Base-by-base conservation (phyloP, 1,284 basidiomycete species). In the Trichosporon sp. region DNA sequence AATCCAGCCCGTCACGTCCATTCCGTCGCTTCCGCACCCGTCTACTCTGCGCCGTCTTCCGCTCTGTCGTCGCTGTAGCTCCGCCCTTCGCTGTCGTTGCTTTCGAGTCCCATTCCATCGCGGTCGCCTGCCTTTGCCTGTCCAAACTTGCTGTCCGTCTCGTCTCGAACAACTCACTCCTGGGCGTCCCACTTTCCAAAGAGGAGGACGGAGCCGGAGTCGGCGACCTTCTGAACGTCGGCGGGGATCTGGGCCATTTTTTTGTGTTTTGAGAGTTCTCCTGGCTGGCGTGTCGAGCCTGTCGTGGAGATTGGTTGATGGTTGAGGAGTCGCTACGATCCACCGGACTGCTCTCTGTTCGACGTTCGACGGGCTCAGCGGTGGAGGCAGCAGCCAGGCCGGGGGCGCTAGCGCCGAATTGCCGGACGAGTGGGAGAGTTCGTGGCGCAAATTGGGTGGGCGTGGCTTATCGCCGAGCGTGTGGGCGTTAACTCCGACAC, bases 101-200 rank as follows among this genome's bases (percentile, higher is more conserved):
- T 14, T 25, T 46, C 37, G 37, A 23, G 6, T 46, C 44, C 13
- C n/a, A n/a, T n/a, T 49, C 27, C 23, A 10, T 37, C 33, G 23
- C 16, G n/a, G 6, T 25, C 40, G 61, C 56, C 23, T 21, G 46
- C 52, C n/a, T 31, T 54, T 31, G 14, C 16, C n/a, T 31, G n/a
- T 46, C 32, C 33, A 3, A 2, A 31, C 58, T 8, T 33, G 11
- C 13, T 9, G 36, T 49, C 23, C 40, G 11, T 32, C 13, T 40
- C 40, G 57, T 56, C 33, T 54, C 60, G 59, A 61, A 60, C 71
- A 60, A 88, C 92, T 84, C 85, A 95, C 92, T 95, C 93, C 80
- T 92, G 88, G 70, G 92, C 89, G 67, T 95, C 93, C 94, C 94
- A 97, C 85, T 92, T 92, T 80, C 92, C 92, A 80, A 97, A 97